Conservation (phyloP, 2,329 filamentous ascomycete genomes). For the Botryosphaeria dothidea region DNA sequence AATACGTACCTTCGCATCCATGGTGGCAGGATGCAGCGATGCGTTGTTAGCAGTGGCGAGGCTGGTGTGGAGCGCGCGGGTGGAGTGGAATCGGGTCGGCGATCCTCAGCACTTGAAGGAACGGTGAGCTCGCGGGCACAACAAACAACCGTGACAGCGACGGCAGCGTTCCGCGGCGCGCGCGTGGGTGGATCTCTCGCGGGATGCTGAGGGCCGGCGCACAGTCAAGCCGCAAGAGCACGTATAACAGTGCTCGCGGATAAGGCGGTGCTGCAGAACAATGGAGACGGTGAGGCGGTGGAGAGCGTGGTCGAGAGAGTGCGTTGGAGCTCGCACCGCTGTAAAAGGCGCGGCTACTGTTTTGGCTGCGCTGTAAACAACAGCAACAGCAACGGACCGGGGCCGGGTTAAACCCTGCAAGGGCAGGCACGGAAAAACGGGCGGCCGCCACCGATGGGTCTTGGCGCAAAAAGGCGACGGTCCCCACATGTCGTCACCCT, state of each 20-base stretch:
- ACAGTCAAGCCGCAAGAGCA: slow-evolving; percentile 30
- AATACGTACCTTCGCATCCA: slow-evolving; percentile 48
- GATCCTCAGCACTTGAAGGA: slow-evolving; percentile 10
- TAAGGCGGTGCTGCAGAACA: slow-evolving; percentile 39
- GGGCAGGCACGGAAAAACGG: background rate
- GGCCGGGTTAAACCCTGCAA: background rate
- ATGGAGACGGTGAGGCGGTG: slow-evolving; percentile 32
- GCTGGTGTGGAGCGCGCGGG: slow-evolving; percentile 20
- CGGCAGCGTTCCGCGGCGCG: background rate
- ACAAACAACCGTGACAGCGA: slow-evolving; percentile 11
- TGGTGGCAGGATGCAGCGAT: slow-evolving; percentile 26
- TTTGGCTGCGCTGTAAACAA: slow-evolving; percentile 3
- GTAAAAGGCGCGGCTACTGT: slow-evolving; percentile 5
- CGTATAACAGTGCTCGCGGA: slow-evolving; percentile 38
- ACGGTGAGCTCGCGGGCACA: slow-evolving; percentile 14
- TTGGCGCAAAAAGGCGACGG: background rate
- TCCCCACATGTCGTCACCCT: background rate
- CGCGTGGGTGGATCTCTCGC: slow-evolving; percentile 25
- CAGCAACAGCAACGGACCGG: background rate
- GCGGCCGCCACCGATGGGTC: background rate
- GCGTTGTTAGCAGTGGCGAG: slow-evolving; percentile 21
- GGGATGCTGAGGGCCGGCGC: slow-evolving; percentile 22
- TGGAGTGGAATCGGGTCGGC: slow-evolving; percentile 11
- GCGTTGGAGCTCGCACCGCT: slow-evolving; percentile 21
- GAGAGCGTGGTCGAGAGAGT: slow-evolving; percentile 6